These are phyloP conservation scores for Sphaerobolus stellatus DNA, from an alignment of 1,284 basidiomycete genomes.

Conservation along the genomic window DNA sequence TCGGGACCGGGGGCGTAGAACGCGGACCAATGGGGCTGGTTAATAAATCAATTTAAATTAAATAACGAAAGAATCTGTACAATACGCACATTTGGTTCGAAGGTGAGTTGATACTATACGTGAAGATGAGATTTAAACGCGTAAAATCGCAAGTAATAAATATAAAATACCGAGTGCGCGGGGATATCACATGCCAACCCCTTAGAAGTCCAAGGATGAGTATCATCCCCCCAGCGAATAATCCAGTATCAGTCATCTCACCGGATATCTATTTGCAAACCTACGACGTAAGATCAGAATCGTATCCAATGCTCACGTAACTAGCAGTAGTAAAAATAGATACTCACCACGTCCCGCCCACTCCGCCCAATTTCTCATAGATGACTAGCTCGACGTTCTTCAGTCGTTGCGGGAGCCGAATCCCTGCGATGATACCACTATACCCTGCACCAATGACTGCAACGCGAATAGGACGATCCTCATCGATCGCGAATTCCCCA, in stretches of 20 bases:
- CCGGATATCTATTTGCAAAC: slow-evolving; percentile 37
- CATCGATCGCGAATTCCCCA: slow-evolving; percentile 44
- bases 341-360: slow-evolving; percentile 59
- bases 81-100: slow-evolving; percentile 48
- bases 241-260: slow-evolving; percentile 18
- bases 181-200: slow-evolving; percentile 60
- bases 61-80: background rate
- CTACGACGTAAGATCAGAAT: background rate
- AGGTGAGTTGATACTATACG: slow-evolving; percentile 56
- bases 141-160: background rate
- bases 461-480: slow-evolving; percentile 49
- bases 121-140: background rate
- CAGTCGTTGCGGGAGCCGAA: slow-evolving; percentile 56
- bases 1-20: slow-evolving; percentile 61
- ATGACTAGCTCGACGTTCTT: slow-evolving; percentile 54
- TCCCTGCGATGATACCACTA: slow-evolving; percentile 55
- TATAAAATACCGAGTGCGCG: slow-evolving; percentile 49
- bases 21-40: slow-evolving; percentile 54
- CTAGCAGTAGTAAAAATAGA: too few species aligned
- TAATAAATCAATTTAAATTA: background rate
- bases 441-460: slow-evolving; percentile 55
- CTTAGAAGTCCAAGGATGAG: slow-evolving; percentile 20
- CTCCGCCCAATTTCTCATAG: slow-evolving; percentile 58
- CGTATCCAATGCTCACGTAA: too few species aligned
- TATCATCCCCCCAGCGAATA: background rate